Conservation (phyloP, 805 yeast genomes). For the Saturnispora dispora region DNA sequence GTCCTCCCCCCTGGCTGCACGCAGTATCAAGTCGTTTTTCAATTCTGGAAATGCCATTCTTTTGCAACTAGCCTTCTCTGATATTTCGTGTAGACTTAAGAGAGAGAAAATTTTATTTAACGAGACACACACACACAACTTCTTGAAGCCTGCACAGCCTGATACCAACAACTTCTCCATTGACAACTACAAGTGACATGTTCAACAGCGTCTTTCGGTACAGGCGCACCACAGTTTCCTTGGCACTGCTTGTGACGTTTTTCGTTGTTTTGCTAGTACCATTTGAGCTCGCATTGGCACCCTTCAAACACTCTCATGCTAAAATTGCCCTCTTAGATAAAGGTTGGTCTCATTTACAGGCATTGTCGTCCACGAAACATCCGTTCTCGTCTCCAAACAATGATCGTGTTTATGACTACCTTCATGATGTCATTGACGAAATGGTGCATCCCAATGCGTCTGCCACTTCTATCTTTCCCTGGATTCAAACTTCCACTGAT, state of each 20-base stretch:
- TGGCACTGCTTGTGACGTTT: conserved; percentile 43
- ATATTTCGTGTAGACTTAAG: not conserved
- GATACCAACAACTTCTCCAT: not conserved
- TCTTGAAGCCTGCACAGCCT: not conserved
- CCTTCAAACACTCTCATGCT: not conserved
- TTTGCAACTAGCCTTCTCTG: not conserved
- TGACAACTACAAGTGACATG: not conserved
- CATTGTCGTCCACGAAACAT: conserved; percentile 57
- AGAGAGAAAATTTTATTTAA: not conserved
- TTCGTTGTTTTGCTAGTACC: conserved; percentile 29
- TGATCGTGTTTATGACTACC: conserved; percentile 64
- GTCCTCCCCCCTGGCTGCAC: conserved; percentile 84
- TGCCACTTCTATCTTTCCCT: not conserved
- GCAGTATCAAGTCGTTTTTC: conserved; percentile 79
- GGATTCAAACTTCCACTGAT: conserved; percentile 7
- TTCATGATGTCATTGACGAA: conserved; percentile 25
- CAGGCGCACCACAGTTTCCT: conserved; percentile 60
- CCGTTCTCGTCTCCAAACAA: conserved; percentile 74
- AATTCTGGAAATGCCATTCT: conserved; percentile 52
- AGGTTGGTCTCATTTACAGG: conserved; percentile 68
- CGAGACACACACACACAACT: not conserved
- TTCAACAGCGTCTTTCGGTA: conserved; percentile 33
- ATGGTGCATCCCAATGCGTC: not conserved
- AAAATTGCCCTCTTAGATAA: conserved; percentile 18
- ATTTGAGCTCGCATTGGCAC: conserved; percentile 27